Percentiles rank a stretch among this genome's conserved stretches.
Conservation (phyloP, 2,329 filamentous ascomycete species). For the Capronia americana region DNA sequence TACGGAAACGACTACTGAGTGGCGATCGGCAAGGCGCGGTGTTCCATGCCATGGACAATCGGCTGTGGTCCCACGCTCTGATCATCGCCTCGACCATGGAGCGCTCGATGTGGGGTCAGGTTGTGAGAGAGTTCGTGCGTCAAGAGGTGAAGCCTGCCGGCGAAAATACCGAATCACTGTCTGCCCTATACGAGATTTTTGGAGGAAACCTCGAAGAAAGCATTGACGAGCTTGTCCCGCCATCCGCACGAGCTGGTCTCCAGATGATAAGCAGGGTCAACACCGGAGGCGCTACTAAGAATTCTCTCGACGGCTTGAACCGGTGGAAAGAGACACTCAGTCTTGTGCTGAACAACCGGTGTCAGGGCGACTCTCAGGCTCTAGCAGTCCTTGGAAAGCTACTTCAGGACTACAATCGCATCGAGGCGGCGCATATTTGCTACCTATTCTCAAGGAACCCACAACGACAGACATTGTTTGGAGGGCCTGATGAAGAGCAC, state of each 20-base stretch:
- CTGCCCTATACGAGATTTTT: constrained; percentile 90
- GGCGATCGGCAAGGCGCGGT: constrained; percentile 91
- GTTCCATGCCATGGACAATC: constrained; percentile 90
- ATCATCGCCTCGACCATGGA: constrained; percentile 83
- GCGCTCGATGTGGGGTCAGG: constrained; percentile 80
- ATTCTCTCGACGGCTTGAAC: constrained; percentile 82
- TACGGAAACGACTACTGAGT: constrained; percentile 74
- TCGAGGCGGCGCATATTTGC: constrained; percentile 92
- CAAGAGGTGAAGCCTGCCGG: constrained; percentile 87
- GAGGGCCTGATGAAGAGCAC: constrained; percentile 80
- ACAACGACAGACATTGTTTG: constrained; percentile 67
- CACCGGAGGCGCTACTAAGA: constrained; percentile 66
- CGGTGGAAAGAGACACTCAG: constrained; percentile 92
- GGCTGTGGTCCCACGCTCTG: constrained; percentile 96
- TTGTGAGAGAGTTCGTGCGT: constrained; percentile 92
- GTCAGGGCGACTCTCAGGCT: constrained; percentile 76
- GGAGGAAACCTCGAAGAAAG: constrained; percentile 94
- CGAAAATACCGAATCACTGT: constrained; percentile 82
- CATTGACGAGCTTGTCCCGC: constrained; percentile 91
- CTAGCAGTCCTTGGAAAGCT: constrained; percentile 81
- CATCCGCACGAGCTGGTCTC: constrained; percentile 87
- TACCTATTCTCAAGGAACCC: constrained; percentile 78
- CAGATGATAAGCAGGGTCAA: constrained; percentile 84
- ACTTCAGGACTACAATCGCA: constrained; percentile 81
- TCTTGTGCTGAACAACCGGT: constrained; percentile 87